Conservation (phyloP, 2,329 filamentous ascomycete species). For the Ophiostoma ips region DNA sequence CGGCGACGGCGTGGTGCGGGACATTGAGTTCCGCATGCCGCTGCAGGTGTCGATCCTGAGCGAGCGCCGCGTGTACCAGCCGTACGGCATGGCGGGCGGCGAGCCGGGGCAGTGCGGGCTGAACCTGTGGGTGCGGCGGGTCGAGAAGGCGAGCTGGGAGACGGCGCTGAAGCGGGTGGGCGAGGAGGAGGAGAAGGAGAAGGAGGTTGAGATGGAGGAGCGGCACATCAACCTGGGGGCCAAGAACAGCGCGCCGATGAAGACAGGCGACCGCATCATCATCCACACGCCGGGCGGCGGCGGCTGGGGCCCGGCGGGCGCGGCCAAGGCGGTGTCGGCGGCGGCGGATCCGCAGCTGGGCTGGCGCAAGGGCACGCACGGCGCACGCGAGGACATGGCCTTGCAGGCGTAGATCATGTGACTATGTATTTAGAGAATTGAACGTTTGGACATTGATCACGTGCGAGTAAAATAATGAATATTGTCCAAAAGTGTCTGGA, state of each 20-base stretch:
- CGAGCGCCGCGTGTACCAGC: constrained; percentile 60
- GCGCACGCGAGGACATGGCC: constrained; percentile 42
- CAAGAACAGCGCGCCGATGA: constrained; percentile 69
- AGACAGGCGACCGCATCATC: constrained; percentile 63
- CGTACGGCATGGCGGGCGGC: constrained; percentile 75
- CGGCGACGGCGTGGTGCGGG: constrained; percentile 21
- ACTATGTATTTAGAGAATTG: no score
- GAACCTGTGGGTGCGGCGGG: constrained; percentile 75
- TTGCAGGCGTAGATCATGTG: constrained; percentile 36
- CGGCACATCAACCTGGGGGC: constrained; percentile 51
- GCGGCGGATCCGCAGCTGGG: constrained; percentile 38
- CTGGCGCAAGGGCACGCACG: constrained; percentile 44
- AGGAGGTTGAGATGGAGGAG: constrained; percentile 12
- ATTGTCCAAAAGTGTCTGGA: no score
- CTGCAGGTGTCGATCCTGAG: constrained; percentile 68
- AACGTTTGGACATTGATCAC: no score
- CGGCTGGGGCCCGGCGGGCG: constrained; percentile 53
- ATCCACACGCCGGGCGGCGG: constrained; percentile 67
- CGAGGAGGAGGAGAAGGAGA: neutral
- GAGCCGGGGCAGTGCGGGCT: constrained; percentile 64
- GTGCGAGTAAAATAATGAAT: no score
- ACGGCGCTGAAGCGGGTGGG: constrained; percentile 25
- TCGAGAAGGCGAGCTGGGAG: constrained; percentile 42
- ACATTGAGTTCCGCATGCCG: constrained; percentile 33
- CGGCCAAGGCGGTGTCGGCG: constrained; percentile 35